phyloP scores from a whole-genome alignment of 2,329 filamentous ascomycete species.

The Laburnicola sp. region DNA sequence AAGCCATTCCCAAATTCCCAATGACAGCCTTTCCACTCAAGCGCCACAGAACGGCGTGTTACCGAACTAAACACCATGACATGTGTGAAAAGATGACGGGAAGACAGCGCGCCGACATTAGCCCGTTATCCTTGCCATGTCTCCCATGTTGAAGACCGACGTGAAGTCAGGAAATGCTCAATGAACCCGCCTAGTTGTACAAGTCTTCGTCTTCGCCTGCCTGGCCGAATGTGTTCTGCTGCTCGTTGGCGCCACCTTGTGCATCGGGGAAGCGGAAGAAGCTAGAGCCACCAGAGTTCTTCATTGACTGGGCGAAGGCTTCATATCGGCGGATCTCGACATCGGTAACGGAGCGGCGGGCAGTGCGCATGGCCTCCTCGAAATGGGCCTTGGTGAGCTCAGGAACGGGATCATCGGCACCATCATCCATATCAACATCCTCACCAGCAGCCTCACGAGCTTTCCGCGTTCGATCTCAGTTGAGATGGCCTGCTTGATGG shows the following conservation, averaged over 20 bases:
- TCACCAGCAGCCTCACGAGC: slow-evolving; percentile 77
- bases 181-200: slow-evolving; percentile 71
- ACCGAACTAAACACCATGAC: slow-evolving; percentile 2
- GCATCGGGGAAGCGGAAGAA: slow-evolving; percentile 91
- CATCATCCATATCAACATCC: slow-evolving; percentile 72
- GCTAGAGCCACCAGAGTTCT: slow-evolving; percentile 91
- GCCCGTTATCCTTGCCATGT: slow-evolving; percentile 9
- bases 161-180: slow-evolving; percentile 8
- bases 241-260: slow-evolving; percentile 53
- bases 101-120: slow-evolving; percentile 18
- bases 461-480: slow-evolving; percentile 87
- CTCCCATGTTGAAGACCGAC: slow-evolving; percentile 1
- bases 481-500: slow-evolving; percentile 95
- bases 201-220: slow-evolving; percentile 94
- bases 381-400: slow-evolving; percentile 96
- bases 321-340: slow-evolving; percentile 98
- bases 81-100: slow-evolving; percentile 17
- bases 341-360: slow-evolving; percentile 89
- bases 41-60: not conserved
- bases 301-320: slow-evolving; percentile 98
- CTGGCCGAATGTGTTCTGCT: slow-evolving; percentile 69
- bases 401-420: slow-evolving; percentile 86
- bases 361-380: slow-evolving; percentile 96
- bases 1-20: slow-evolving; percentile 5
- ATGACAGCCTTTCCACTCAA: not conserved